Base-by-base conservation (phyloP, 2,329 filamentous ascomycete genomes). In the Cryphonectria nitschkei region DNA sequence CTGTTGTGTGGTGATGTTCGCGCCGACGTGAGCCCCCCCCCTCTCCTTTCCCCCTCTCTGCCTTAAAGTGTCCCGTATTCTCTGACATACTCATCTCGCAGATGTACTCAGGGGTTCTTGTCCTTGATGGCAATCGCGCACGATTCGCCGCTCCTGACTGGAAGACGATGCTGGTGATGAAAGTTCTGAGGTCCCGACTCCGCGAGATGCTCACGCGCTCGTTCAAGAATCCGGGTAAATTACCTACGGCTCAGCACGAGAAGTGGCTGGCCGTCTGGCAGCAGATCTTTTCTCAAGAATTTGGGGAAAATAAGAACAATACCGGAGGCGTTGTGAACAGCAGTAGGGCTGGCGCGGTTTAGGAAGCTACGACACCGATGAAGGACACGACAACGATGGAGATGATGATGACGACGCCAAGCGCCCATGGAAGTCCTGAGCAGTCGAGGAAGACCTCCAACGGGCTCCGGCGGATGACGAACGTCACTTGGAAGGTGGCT, bases 91-190 rank as follows among this genome's bases (percentile, higher is more conserved):
- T 26, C 26, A 22, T 2, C 37, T 3, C 32, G 32, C 67, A 95
- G 87, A 89, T 98, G 84, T 97, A 93, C 78, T 89, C 95, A 0
- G 96, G 96, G 19, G 92, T 97, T 2, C 87, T 98, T 56, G 87
- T 94, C 29, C 87, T 99, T 61, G 96, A 98, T 78, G 92, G 93
- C 61, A 97, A 97, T 78, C 88, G 95, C 41, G 88, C 95, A 65
- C 89, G 93, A 65, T 97, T 98, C 78, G 88, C 92, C 32, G 87
- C 97, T 0, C 87, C 90, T 5, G 93, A 97, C 78, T 98, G 95
- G 95, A 97, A 95, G 81, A 91, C 91, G 0, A 91, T 96, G 86
- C 88, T 97, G 50, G 94, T 92, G n/a, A 83, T 99, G 77, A 98
- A 98, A 81, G 89, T 90, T 7, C 83, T 98, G 68, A 88, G 94